A percentile compares a stretch with the other conserved stretches of the same genome.
Evolutionary conservation across 1,139 yeast species (phyloP).

Genomic region (Taphrina populina): DNA sequence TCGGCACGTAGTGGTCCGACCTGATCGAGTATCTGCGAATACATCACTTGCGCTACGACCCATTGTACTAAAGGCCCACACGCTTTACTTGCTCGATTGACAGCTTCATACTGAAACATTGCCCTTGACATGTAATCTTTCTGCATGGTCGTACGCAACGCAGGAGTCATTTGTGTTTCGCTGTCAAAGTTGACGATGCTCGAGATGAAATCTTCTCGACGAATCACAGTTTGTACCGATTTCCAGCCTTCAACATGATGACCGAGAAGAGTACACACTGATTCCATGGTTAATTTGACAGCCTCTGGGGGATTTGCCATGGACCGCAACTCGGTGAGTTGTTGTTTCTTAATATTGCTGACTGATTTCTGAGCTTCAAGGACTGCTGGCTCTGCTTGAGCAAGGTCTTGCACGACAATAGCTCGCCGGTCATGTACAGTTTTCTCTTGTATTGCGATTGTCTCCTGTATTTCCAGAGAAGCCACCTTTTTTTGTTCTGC

Average conservation of each 20-base stretch:
- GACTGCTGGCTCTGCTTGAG: slow-evolving; percentile 79
- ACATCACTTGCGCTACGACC: slow-evolving; percentile 82
- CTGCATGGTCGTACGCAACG: slow-evolving; percentile 59
- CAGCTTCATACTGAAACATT: slow-evolving; percentile 69
- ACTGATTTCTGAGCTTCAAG: slow-evolving; percentile 83
- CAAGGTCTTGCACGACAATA: slow-evolving; percentile 62
- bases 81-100: slow-evolving; percentile 87
- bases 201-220: slow-evolving; percentile 84
- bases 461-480: slow-evolving; percentile 71
- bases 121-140: slow-evolving; percentile 59
- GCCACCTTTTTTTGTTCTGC: slow-evolving; percentile 89
- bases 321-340: slow-evolving; percentile 81
- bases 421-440: slow-evolving; percentile 59
- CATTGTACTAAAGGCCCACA: slow-evolving; percentile 90
- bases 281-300: slow-evolving; percentile 80
- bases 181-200: slow-evolving; percentile 74
- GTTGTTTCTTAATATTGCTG: slow-evolving; percentile 86
- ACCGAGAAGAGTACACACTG: slow-evolving; percentile 80
- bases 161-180: slow-evolving; percentile 57
- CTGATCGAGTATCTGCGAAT: slow-evolving; percentile 64
- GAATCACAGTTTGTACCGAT: slow-evolving; percentile 75
- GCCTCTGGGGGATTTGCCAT: slow-evolving; percentile 91
- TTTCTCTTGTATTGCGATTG: slow-evolving; percentile 65
- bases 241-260: slow-evolving; percentile 70
- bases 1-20: slow-evolving; percentile 76